phyloP scores from a whole-genome alignment of 257 asterid genomes.

The Gynochthodes officinalis region DNA sequence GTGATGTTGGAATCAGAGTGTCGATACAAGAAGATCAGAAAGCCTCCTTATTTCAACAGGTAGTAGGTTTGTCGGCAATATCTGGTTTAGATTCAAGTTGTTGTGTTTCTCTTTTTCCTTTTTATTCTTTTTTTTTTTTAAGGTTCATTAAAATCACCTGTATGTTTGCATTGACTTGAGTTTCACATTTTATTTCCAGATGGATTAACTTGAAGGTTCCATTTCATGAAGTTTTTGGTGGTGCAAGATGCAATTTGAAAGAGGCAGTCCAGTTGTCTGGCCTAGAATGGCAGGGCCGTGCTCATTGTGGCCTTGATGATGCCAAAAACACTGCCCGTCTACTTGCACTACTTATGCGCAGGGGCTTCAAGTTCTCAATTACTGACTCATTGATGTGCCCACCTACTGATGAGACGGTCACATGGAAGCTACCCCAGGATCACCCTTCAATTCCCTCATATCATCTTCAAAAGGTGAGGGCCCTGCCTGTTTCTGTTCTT shows the following conservation, averaged over 20 bases:
- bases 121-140: too few species aligned
- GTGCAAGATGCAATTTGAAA: slow-evolving; percentile 68
- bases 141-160: not conserved
- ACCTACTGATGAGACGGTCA: slow-evolving; percentile 38
- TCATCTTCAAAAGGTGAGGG: slow-evolving; percentile 46
- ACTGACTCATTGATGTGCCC: slow-evolving; percentile 59
- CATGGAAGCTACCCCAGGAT: slow-evolving; percentile 48
- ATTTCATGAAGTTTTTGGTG: slow-evolving; percentile 71
- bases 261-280: slow-evolving; percentile 88
- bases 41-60: slow-evolving; percentile 89
- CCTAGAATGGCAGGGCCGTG: slow-evolving; percentile 83
- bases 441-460: slow-evolving; percentile 32
- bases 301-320: slow-evolving; percentile 92
- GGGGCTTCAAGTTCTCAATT: slow-evolving; percentile 65
- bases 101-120: too few species aligned
- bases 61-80: slow-evolving; percentile 15
- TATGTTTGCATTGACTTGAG: slow-evolving; percentile 10
- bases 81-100: slow-evolving; percentile 7
- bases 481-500: slow-evolving; percentile 31
- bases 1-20: slow-evolving; percentile 98
- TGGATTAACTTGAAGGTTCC: slow-evolving; percentile 93
- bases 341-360: slow-evolving; percentile 58
- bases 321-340: slow-evolving; percentile 88
- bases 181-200: slow-evolving; percentile 37
- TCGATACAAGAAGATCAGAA: slow-evolving; percentile 64